Conservation (phyloP, 441 rosid genomes). For the Gossypium trilobum region DNA sequence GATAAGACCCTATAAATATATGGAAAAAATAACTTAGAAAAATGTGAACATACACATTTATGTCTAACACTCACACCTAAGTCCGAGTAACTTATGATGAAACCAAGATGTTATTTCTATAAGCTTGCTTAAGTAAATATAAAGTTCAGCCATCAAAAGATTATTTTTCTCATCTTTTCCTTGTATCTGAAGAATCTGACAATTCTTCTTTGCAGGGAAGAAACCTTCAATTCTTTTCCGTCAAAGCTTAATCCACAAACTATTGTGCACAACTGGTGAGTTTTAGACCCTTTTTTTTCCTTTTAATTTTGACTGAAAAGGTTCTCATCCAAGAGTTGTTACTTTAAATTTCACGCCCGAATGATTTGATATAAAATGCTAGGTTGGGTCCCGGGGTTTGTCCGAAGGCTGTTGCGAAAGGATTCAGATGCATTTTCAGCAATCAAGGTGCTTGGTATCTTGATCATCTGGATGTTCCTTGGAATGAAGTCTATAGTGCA, state of each 20-base stretch:
- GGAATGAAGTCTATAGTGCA: constrained; percentile 60
- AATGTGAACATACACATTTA: background rate
- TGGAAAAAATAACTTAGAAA: background rate
- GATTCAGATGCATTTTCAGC: constrained; percentile 84
- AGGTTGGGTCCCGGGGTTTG: constrained; percentile 81
- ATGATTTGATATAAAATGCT: background rate
- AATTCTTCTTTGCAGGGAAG: constrained; percentile 62
- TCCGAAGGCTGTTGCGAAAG: constrained; percentile 71
- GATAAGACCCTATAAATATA: background rate
- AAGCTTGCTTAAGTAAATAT: background rate
- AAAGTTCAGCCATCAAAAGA: background rate
- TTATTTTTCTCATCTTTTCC: background rate
- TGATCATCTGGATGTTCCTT: constrained; percentile 86
- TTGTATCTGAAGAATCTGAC: constrained; percentile 7
- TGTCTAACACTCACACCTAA: background rate
- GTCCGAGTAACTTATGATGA: background rate
- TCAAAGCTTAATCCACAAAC: constrained; percentile 57
- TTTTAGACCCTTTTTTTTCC: constrained; percentile 13
- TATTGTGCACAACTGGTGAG: constrained; percentile 76
- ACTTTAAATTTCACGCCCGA: background rate
- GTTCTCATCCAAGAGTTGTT: constrained; percentile 7
- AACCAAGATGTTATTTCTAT: background rate
- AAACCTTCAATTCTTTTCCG: constrained; percentile 73
- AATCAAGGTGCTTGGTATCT: constrained; percentile 91
- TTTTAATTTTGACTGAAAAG: background rate